Evolutionary conservation across 345 rosid genomes (phyloP).

Genomic region (Heritiera fomes): DNA sequence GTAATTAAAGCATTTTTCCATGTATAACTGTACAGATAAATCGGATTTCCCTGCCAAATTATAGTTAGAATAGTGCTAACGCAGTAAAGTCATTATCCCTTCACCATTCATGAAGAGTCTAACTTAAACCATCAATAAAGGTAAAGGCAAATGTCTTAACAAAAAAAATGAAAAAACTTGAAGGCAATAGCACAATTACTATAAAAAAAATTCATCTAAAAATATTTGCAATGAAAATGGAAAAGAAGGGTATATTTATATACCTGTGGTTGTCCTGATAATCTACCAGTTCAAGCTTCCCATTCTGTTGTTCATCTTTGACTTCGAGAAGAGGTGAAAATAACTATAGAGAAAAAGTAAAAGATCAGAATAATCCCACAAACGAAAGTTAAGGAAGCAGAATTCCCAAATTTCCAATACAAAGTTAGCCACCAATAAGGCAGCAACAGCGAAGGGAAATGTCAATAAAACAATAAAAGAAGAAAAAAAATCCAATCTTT

Average conservation of each 20-base stretch:
- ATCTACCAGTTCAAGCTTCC: constrained; percentile 52
- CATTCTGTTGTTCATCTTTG: constrained; percentile 73
- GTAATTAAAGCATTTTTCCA: not conserved
- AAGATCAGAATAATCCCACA: not conserved
- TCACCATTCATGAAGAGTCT: not conserved
- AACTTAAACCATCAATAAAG: not conserved
- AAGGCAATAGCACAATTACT: no score
- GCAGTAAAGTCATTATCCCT: not conserved
- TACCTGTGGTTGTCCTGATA: constrained; percentile 57
- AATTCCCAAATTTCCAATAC: not conserved
- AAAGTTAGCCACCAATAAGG: constrained; percentile 13
- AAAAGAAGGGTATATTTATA: not conserved
- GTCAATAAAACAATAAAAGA: no score
- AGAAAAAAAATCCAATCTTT: no score
- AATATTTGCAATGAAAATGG: no score
- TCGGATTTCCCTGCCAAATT: not conserved
- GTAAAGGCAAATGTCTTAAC: not conserved
- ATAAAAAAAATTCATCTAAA: no score
- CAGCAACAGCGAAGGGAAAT: no score
- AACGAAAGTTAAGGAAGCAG: constrained; percentile 7
- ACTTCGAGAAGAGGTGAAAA: constrained; percentile 88
- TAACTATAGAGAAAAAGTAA: constrained; percentile 48
- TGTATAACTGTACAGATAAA: not conserved
- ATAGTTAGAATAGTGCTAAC: not conserved
- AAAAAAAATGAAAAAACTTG: no score